Percentiles rank a stretch among this genome's conserved stretches.
These are phyloP conservation scores for Russula earlei DNA, from an alignment of 768 basidiomycete species.

Conservation along the genomic window DNA sequence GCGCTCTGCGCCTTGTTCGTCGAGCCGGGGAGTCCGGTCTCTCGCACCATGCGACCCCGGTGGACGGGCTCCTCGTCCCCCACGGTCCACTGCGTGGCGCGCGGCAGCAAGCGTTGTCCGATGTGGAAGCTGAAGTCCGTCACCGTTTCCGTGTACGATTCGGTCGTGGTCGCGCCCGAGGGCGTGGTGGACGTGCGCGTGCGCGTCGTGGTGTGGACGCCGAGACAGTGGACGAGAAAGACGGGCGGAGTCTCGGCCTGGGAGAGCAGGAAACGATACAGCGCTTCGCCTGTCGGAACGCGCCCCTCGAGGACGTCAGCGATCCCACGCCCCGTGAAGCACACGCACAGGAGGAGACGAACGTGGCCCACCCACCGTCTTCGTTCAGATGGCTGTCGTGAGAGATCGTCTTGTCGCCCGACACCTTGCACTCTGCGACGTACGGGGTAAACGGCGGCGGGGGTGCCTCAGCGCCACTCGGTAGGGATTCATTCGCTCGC, in stretches of 20 bases:
- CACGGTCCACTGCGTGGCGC: slow-evolving; percentile 43
- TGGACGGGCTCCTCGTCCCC: slow-evolving; percentile 53
- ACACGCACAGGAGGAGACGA: no score
- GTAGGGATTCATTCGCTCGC: not conserved
- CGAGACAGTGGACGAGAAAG: not conserved
- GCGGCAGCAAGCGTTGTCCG: slow-evolving; percentile 35
- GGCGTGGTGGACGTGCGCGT: not conserved
- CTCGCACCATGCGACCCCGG: slow-evolving; percentile 49
- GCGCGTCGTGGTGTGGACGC: not conserved
- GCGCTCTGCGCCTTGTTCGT: slow-evolving; percentile 33
- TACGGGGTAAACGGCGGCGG: not conserved
- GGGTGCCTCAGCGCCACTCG: not conserved
- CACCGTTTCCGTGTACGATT: slow-evolving; percentile 35
- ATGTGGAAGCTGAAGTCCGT: slow-evolving; percentile 63
- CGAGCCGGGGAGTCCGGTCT: slow-evolving; percentile 36
- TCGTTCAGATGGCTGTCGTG: not conserved
- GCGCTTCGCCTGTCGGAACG: not conserved
- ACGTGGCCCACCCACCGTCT: not conserved
- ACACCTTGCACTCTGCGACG: not conserved
- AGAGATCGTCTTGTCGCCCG: not conserved
- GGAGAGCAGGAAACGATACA: not conserved
- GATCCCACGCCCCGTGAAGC: no score
- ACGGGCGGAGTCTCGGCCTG: not conserved
- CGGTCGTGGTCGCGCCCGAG: not conserved
- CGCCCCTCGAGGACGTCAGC: not conserved